Evolutionary conservation across 805 yeast species (phyloP), one percentile per base, ranked within the genome.

Genomic region (Ogataea wickerhamii): DNA sequence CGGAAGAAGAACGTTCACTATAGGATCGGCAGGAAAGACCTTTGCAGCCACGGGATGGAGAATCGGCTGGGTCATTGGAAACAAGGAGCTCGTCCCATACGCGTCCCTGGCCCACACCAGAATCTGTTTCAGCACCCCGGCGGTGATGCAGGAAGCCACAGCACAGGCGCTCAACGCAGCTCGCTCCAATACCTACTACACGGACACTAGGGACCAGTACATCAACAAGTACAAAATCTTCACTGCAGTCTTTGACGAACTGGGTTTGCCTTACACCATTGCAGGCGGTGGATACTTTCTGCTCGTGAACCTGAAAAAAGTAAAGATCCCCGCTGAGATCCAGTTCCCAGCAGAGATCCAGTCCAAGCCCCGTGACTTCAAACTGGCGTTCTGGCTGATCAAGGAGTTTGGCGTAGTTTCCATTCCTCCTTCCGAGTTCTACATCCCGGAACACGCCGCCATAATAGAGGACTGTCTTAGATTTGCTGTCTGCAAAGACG

Each of bases 11-110:
- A 87, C 97, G 0, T 66, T 93, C 39, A 82, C 97, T 3, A 94
- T 93, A 17, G 98, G 98, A 1, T 87, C 96, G 20, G 98, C 97
- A 5, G 98, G 98, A 47, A 93, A 93, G 63, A 80, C 96, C 0
- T 93, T 93, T 67, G 95, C 96, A n/a, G 96, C 96, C 30, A 93
- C 98, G 10, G 98, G 98, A 37, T 93, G 98, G 97, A 81, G 98
- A 70, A 76, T 93, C 37, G 98, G 98, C 38, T 93, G 95, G 94
- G 73, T 91, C 26, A 80, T 89, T 45, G 98, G 96, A 5, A 82
- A 85, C 37, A 71, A 84, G n/a, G 85, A 83, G 21, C 68, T 89
- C 48, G 70, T 93, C 52, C 79, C 82, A 48, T 87, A 85, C 56
- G 95, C 81, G 4, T 73, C 87, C 5, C 75, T 84, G 18, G 98